Base-by-base conservation (phyloP, 1,284 basidiomycete genomes). In the Leccinum subspadiceum region DNA sequence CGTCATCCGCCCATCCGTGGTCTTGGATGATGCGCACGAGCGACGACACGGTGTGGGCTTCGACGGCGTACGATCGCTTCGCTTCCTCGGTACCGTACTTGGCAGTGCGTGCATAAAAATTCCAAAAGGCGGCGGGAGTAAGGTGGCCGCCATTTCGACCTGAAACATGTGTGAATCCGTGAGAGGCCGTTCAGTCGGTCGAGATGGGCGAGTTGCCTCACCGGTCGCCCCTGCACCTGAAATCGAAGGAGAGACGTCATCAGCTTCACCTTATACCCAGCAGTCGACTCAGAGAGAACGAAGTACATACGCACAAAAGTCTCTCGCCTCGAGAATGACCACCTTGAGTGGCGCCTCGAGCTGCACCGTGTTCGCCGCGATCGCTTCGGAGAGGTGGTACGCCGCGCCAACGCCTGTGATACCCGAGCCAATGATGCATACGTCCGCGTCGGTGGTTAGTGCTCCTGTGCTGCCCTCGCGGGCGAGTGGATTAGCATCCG, bases 221-320 rank as follows among this genome's bases (percentile, higher is more conserved):
- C 89, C 90, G 53, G 90, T 93, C 24, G 90, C 91, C n/a, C 90
- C 91, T 37, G 87, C 85, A 70, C 90, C 90, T 92, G 44, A 24
- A 20, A 12, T 51, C n/a, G n/a, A 50, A 50, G 15, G 10, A 26
- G 7, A 50, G 17, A 48, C 13, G 13, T 9, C 12, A 17, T 24
- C 13, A 49, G 46, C 22, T 53, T 15, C 7, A 10, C 15, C 3
- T 37, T 26, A 22, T 46, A 46, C 39, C 15, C 20, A 50, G 12
- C 29, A 5, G 46, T 24, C 20, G 12, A 49, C 7, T 49, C 15
- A 44, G 41, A 54, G 61, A 53, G 49, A 41, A 29, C n/a, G 20
- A 17, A 12, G 51, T 63, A 17, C 46, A 59, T 1, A 75, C 87
- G 75, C 33, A 90, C 90, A 92, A 68, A 93, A 92, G 60, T 90